These are phyloP conservation scores for Zymoseptoria tritici DNA, from an alignment of 2,329 filamentous ascomycete genomes.

Conservation along the genomic window DNA sequence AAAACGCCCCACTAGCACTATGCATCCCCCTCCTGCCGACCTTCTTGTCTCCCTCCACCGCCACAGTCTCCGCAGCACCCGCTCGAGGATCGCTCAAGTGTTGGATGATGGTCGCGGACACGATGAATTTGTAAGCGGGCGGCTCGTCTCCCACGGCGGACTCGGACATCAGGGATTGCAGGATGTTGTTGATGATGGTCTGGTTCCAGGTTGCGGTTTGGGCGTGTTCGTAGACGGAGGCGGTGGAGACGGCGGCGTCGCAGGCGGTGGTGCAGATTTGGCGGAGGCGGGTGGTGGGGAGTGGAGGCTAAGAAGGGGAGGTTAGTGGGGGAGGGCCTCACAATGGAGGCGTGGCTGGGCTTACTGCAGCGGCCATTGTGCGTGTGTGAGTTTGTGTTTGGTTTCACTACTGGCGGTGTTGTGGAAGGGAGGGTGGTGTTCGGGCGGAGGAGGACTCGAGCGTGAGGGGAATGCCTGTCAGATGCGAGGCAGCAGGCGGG, in stretches of 20 bases:
- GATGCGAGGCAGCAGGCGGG: background rate
- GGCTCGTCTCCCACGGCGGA: slow-evolving; percentile 37
- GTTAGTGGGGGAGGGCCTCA: background rate
- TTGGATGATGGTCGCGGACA: slow-evolving; percentile 98
- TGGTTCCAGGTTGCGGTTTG: slow-evolving; percentile 86
- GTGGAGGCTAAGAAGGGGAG: slow-evolving; percentile 50
- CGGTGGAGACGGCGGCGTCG: slow-evolving; percentile 64
- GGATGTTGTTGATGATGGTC: slow-evolving; percentile 76
- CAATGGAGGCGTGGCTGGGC: too few relatives aligned
- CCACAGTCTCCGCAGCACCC: slow-evolving; percentile 3
- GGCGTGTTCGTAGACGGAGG: slow-evolving; percentile 77
- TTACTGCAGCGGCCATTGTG: slow-evolving; percentile 11
- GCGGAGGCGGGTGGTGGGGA: slow-evolving; percentile 68
- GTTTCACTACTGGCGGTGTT: background rate
- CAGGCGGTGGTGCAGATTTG: slow-evolving; percentile 85
- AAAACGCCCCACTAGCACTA: slow-evolving; percentile 75
- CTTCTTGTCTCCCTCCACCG: slow-evolving; percentile 47
- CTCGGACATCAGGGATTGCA: slow-evolving; percentile 70
- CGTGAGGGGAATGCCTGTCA: background rate
- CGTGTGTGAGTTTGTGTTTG: background rate
- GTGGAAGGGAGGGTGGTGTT: background rate
- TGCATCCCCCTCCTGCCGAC: slow-evolving; percentile 86
- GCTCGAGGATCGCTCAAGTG: slow-evolving; percentile 66
- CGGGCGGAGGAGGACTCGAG: background rate
- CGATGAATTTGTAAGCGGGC: slow-evolving; percentile 80